A percentile compares a stretch with the other conserved stretches of the same genome.
phyloP scores from a whole-genome alignment of 148 eudicot genomes.

The Rhododendron williamsianum region DNA sequence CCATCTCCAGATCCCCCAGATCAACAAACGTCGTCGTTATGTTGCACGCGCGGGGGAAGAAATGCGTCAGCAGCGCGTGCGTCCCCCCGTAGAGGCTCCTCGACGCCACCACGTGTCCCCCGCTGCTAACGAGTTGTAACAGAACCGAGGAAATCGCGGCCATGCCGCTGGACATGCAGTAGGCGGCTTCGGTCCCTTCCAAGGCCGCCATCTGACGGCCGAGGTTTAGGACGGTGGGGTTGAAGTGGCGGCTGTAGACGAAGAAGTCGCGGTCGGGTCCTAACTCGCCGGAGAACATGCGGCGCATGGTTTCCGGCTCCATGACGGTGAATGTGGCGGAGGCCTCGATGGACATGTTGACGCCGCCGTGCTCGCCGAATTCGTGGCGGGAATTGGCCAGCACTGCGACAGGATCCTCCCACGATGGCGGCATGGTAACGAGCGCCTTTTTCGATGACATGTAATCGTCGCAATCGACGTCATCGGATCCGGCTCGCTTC shows the following conservation, averaged over 20 bases:
- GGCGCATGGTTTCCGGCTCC: constrained; percentile 87
- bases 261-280: constrained; percentile 85
- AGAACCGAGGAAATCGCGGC: constrained; percentile 80
- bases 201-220: constrained; percentile 91
- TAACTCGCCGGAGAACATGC: constrained; percentile 75
- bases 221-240: constrained; percentile 82
- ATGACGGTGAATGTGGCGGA: constrained; percentile 96
- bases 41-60: constrained; percentile 63
- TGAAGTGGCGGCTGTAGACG: constrained; percentile 90
- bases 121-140: constrained; percentile 69
- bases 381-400: constrained; percentile 70
- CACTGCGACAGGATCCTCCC: constrained; percentile 58
- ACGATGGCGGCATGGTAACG: not conserved
- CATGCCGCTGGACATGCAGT: constrained; percentile 97
- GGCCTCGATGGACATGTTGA: constrained; percentile 97
- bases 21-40: constrained; percentile 79
- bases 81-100: constrained; percentile 80
- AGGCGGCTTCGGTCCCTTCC: constrained; percentile 95
- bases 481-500: constrained; percentile 35
- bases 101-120: constrained; percentile 80
- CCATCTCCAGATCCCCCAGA: constrained; percentile 38
- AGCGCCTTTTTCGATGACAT: constrained; percentile 18
- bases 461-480: constrained; percentile 25
- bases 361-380: constrained; percentile 97
- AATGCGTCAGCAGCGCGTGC: constrained; percentile 73